Percentiles rank a stretch among this genome's conserved stretches.
These are phyloP conservation scores for Phoma sp. DNA, from an alignment of 2,329 filamentous ascomycete species.

Conservation along the genomic window DNA sequence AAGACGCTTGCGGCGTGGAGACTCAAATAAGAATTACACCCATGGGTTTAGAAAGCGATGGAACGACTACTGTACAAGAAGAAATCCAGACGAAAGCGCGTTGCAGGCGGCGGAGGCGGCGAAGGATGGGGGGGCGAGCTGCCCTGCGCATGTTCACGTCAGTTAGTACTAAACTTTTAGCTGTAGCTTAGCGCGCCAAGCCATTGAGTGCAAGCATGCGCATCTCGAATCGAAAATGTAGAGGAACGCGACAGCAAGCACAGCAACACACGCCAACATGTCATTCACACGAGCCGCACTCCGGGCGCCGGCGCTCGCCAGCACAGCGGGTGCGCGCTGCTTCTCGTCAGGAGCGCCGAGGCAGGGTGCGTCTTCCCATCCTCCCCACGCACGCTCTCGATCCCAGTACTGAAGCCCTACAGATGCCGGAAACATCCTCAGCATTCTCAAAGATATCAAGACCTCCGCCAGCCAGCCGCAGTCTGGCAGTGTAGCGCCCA, in stretches of 20 bases:
- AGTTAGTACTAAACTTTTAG: conserved; percentile 12
- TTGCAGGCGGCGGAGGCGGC: conserved; percentile 10
- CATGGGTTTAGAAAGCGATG: conserved; percentile 21
- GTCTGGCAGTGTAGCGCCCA: conserved; percentile 9
- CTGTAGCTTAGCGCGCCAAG: conserved; percentile 4
- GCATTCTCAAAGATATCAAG: conserved; percentile 17
- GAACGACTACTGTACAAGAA: conserved; percentile 18
- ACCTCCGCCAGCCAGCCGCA: conserved; percentile 8
- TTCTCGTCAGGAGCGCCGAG: conserved; percentile 33
- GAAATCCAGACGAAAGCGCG: conserved; percentile 21
- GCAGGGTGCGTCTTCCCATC: conserved; percentile 22
- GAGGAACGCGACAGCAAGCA: conserved; percentile 10
- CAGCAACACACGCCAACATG: conserved; percentile 26
- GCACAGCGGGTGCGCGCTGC: conserved; percentile 26
- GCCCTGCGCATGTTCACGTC: conserved; percentile 8
- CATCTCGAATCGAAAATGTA: background rate
- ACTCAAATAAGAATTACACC: conserved; percentile 8
- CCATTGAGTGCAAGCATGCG: background rate
- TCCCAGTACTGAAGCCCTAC: conserved; percentile 15
- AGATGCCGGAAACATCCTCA: conserved; percentile 10
- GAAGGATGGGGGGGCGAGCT: conserved; percentile 18
- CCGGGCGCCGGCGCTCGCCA: conserved; percentile 14
- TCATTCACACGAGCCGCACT: conserved; percentile 25
- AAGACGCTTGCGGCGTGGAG: conserved; percentile 5
- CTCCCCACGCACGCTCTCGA: conserved; percentile 1